Conservation (phyloP, 164 flowering plant species). For the Chimonanthus salicifolius region DNA sequence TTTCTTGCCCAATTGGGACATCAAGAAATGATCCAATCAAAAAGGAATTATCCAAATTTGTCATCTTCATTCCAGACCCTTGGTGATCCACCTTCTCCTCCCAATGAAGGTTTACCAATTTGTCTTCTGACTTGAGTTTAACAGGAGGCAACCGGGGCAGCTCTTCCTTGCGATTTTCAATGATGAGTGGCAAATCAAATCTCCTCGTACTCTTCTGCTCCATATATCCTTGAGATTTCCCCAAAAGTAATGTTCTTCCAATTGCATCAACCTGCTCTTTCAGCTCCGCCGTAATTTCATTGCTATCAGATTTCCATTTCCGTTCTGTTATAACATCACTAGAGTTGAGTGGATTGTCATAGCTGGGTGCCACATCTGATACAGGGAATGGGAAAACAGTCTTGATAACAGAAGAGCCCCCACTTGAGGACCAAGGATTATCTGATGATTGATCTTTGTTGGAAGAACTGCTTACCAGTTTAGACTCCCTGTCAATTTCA, state of each 20-base stretch:
- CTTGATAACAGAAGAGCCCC: conserved; percentile 44
- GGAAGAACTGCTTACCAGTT: conserved; percentile 5
- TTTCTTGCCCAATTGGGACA: conserved; percentile 93
- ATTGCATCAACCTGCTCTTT: conserved; percentile 79
- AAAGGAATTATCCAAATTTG: conserved; percentile 41
- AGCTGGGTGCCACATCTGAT: conserved; percentile 35
- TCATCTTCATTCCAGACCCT: conserved; percentile 44
- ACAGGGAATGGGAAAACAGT: conserved; percentile 61
- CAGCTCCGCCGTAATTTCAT: conserved; percentile 33
- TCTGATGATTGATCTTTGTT: conserved; percentile 34
- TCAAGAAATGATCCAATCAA: conserved; percentile 83
- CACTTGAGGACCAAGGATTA: conserved; percentile 17
- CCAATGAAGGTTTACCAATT: conserved; percentile 49
- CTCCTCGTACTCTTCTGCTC: conserved; percentile 42
- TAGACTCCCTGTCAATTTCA: conserved; percentile 32
- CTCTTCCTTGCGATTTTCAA: conserved; percentile 68
- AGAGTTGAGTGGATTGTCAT: conserved; percentile 20
- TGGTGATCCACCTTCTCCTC: conserved; percentile 75
- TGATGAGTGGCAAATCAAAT: conserved; percentile 32
- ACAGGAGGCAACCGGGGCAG: conserved; percentile 89
- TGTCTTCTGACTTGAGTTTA: conserved; percentile 85
- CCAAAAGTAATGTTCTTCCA: conserved; percentile 59
- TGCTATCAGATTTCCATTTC: conserved; percentile 36
- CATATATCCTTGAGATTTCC: conserved; percentile 41
- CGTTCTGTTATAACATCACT: conserved; percentile 42